Conservation (phyloP, 2,329 filamentous ascomycete genomes). For the Aspergillus sp. region DNA sequence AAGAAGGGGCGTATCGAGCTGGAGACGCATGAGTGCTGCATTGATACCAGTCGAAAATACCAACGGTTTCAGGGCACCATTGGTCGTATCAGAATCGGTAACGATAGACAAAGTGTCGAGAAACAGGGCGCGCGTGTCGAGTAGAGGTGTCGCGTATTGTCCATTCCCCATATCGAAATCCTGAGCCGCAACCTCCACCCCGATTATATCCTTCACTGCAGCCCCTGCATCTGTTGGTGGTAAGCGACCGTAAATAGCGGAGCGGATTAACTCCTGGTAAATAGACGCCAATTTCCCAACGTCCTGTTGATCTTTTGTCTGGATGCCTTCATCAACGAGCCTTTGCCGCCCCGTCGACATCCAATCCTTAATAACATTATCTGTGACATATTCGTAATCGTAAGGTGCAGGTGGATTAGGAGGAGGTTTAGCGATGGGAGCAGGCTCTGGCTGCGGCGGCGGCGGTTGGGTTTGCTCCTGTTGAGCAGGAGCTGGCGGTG, state of each 20-base stretch:
- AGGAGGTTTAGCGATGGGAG: conserved; percentile 11
- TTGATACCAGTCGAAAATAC: conserved; percentile 67
- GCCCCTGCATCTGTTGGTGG: conserved; percentile 62
- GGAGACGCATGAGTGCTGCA: conserved; percentile 64
- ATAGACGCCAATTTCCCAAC: conserved; percentile 61
- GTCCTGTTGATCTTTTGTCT: conserved; percentile 62
- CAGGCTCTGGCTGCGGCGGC: conserved; percentile 13
- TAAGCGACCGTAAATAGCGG: conserved; percentile 64
- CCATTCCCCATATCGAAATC: conserved; percentile 41
- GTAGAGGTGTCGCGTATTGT: conserved; percentile 30
- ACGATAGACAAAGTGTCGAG: conserved; percentile 77
- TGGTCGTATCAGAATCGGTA: conserved; percentile 61
- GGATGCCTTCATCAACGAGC: conserved; percentile 58
- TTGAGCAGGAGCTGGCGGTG: conserved; percentile 1
- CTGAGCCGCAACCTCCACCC: conserved; percentile 45
- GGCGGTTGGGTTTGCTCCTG: conserved; percentile 1
- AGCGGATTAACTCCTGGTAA: conserved; percentile 78
- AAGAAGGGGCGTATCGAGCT: conserved; percentile 73
- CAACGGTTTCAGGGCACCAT: conserved; percentile 57
- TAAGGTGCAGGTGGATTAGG: conserved; percentile 42
- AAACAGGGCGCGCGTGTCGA: conserved; percentile 65
- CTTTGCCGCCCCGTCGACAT: conserved; percentile 57
- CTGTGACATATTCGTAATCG: conserved; percentile 69
- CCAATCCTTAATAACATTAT: conserved; percentile 64
- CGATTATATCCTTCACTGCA: conserved; percentile 67